Base-by-base conservation (phyloP, 2,329 filamentous ascomycete genomes). In the Aureobasidium sp. region DNA sequence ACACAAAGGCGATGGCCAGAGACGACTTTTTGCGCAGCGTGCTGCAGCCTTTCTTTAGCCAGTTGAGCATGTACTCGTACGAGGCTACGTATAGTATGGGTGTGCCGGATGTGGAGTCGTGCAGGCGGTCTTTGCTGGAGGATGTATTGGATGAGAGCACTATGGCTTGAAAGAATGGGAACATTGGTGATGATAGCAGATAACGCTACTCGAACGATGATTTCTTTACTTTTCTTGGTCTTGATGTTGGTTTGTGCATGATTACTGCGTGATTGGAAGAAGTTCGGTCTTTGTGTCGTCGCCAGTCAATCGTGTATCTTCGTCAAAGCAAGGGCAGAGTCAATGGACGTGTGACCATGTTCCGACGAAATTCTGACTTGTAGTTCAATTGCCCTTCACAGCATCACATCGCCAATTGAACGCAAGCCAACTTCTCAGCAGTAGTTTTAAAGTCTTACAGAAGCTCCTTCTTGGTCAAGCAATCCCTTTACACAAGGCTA, bases 41-140 rank as follows among this genome's bases (percentile, higher is more conserved):
- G 14, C 76, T 97, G 65, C 82, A 89, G 67, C 93, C 93, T 0
- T 97, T 97, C 76, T 91, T 97, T 71, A 88, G 88, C 15, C 89
- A 95, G 72, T 77, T 99, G 66, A 97, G 92, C 72, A 97, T 99
- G 70, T 90, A 87, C 72, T 88, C 90, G 0, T 99, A 97, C 75
- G 94, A 99, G 78, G 89, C 87, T 65, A 93, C 89, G 61, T 99
- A 99, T 74, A 86, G 88, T 17, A 92, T 97, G 86, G 87, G 85
- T 39, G 74, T 74, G 45, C 76, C 88, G 29, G 90, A 95, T 73
- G 72, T 81, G 68, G 82, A 86, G 57, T 79, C 79, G 11, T 91
- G 89, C 69, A 67, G 68, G 37, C 61, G 66, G 8, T 61, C 62
- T 20, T 61, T 74, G 49, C 61, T 74, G 42, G 63, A 63, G 17